Percentiles rank a stretch among this genome's conserved stretches.
Conservation (phyloP, 2,329 filamentous ascomycete species). For the Delphinella strobiligena region DNA sequence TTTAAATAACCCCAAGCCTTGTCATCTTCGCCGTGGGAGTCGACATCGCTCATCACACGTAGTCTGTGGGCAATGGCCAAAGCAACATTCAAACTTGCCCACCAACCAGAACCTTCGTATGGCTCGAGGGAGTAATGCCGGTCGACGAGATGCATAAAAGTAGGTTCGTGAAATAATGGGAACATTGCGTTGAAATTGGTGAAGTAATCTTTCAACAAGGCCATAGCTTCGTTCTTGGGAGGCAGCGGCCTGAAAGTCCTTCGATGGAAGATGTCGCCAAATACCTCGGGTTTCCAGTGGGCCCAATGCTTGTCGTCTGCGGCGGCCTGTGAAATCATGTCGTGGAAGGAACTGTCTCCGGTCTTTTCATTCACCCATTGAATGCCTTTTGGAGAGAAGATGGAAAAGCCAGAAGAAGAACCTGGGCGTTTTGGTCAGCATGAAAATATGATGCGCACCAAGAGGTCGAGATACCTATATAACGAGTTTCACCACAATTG, state of each 20-base stretch:
- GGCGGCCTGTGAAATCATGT: slow-evolving; percentile 80
- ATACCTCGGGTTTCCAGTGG: slow-evolving; percentile 97
- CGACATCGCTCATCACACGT: slow-evolving; percentile 88
- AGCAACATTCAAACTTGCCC: slow-evolving; percentile 90
- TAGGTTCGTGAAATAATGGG: slow-evolving; percentile 91
- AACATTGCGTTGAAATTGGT: slow-evolving; percentile 99
- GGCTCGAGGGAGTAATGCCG: slow-evolving; percentile 86
- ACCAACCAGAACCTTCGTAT: slow-evolving; percentile 94
- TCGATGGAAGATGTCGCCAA: slow-evolving; percentile 79
- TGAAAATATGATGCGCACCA: not conserved
- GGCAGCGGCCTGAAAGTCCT: slow-evolving; percentile 75
- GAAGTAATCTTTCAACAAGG: slow-evolving; percentile 85
- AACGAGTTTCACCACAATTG: slow-evolving; percentile 85
- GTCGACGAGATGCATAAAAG: slow-evolving; percentile 95
- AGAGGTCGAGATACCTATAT: slow-evolving; percentile 58
- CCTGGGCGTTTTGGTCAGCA: slow-evolving; percentile 39
- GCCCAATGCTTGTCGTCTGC: slow-evolving; percentile 92
- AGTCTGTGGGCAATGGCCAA: slow-evolving; percentile 87
- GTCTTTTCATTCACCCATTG: slow-evolving; percentile 98
- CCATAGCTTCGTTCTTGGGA: slow-evolving; percentile 74
- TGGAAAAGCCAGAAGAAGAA: slow-evolving; percentile 94
- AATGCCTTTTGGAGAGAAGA: slow-evolving; percentile 95
- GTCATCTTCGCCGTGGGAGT: slow-evolving; percentile 80
- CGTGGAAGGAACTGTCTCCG: slow-evolving; percentile 86
- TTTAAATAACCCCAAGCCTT: slow-evolving; percentile 95